Conservation (phyloP, 2,329 filamentous ascomycete genomes). For the Talaromyces sp. region DNA sequence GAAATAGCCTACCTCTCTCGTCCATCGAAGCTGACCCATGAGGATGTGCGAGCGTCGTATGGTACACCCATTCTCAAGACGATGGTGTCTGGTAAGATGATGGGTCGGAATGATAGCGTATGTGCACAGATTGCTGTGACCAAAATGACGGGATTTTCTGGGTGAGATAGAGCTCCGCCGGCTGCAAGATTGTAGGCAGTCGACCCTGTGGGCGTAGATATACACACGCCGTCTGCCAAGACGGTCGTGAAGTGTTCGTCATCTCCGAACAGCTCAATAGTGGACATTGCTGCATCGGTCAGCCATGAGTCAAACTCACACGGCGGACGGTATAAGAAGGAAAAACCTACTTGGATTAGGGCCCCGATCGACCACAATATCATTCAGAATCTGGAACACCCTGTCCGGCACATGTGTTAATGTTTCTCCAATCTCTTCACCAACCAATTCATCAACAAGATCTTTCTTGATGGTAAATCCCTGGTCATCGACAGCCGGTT, state of each 20-base stretch:
- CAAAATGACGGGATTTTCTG: conserved; percentile 93
- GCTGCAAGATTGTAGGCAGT: conserved; percentile 95
- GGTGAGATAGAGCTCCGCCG: conserved; percentile 91
- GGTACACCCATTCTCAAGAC: conserved; percentile 91
- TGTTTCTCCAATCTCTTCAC: conserved; percentile 77
- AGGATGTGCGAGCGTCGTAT: conserved; percentile 81
- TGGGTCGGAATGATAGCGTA: conserved; percentile 91
- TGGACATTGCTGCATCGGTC: conserved; percentile 68
- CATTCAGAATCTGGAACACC: conserved; percentile 88
- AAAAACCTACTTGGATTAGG: conserved; percentile 72
- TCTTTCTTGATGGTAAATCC: conserved; percentile 50
- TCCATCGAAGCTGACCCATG: conserved; percentile 98
- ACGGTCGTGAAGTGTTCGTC: conserved; percentile 94
- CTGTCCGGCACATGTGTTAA: conserved; percentile 80
- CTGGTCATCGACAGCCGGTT: conserved; percentile 21
- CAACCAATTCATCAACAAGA: conserved; percentile 84
- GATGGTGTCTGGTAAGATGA: conserved; percentile 93
- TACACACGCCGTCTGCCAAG: conserved; percentile 86
- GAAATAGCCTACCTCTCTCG: conserved; percentile 62
- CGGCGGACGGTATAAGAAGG: no score
- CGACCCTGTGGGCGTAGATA: conserved; percentile 89
- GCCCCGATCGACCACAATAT: conserved; percentile 91
- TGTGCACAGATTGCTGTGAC: conserved; percentile 93
- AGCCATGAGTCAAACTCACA: background rate
- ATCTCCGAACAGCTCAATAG: conserved; percentile 87